Base-by-base conservation (phyloP, 2,329 filamentous ascomycete species). In the Mycosphaerella sp. region DNA sequence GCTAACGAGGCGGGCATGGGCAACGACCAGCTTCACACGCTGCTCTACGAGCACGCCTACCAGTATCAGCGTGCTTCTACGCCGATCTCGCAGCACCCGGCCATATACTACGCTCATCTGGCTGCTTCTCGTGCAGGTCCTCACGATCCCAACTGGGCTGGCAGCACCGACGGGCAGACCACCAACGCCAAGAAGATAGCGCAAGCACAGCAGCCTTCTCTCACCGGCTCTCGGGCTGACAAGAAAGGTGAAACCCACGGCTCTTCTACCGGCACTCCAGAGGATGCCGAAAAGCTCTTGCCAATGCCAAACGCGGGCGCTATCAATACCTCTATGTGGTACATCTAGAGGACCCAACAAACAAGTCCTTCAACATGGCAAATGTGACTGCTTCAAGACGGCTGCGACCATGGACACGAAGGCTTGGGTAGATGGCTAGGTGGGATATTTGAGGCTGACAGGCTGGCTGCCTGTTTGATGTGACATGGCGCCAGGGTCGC, bases 41-140 rank as follows among this genome's bases (percentile, higher is more conserved):
- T 97, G 79, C 85, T 97, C 17, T 97, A 97, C 62, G 86, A 95
- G 59, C 89, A 96, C 57, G 95, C 86, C 40, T 98, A 95, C 69
- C 89, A 95, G 50, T 98, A 95, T 64, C 84, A 86, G 49, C 82
- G 93, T 13, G 93, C 90, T 0, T 97, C 90, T 0, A 97, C 91
- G 0, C 89, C 93, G 0, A 90, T 98, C 0, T 96, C 90, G 0
- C 71, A 93, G 0, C 87, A 79, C 59, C 93, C 93, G 0, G 89
- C 93, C 0, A 85, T 97, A 0, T 98, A 98, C 76, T 98, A 98
- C 61, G 89, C 94, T 0, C 93, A 98, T 70, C 71, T 98, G 57
- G 89, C 90, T 30, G 85, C 89, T 7, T 81, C 82, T 52, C 87
- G 93, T 44, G 89, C 87, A 16, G 82, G 83, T 48, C 75, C 82